Conservation (phyloP, 1,139 yeast species). For the Blastobotrys malaysiensis region DNA sequence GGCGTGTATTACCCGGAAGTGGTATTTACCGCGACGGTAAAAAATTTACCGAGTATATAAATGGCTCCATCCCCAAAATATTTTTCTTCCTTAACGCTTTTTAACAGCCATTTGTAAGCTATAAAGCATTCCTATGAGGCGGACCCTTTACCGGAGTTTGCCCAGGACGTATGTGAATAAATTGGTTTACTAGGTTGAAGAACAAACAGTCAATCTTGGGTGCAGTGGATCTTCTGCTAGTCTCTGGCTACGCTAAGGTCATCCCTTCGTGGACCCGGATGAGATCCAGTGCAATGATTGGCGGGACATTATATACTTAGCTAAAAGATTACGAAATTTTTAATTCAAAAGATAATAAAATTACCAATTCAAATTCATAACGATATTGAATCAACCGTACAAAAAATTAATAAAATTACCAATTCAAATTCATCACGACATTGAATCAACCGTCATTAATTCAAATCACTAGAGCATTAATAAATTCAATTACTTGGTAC, state of each 20-base stretch:
- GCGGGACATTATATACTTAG: constrained; percentile 24
- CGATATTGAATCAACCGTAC: too few species aligned
- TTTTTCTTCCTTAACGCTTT: constrained; percentile 31
- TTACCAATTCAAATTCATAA: too few species aligned
- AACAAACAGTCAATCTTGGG: constrained; percentile 37
- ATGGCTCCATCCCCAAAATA: constrained; percentile 1
- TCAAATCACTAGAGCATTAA: too few species aligned
- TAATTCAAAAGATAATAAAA: too few species aligned
- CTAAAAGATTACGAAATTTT: too few species aligned
- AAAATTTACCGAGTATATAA: constrained; percentile 5
- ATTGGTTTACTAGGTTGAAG: constrained; percentile 31
- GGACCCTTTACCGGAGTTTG: constrained; percentile 32
- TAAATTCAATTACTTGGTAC: too few species aligned
- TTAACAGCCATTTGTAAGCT: constrained; percentile 25
- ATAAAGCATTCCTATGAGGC: constrained; percentile 37
- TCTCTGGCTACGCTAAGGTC: constrained; percentile 27
- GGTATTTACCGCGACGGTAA: neutral
- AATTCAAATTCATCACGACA: too few species aligned
- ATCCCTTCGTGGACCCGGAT: constrained; percentile 40
- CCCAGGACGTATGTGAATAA: constrained; percentile 37
- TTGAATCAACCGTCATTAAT: too few species aligned
- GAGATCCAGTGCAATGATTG: constrained; percentile 40
- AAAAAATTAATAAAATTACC: too few species aligned
- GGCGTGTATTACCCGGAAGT: neutral
- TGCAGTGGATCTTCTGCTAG: constrained; percentile 35